Evolutionary conservation across 306 rosid species (phyloP).

Genomic region (Nissolia schottii): DNA sequence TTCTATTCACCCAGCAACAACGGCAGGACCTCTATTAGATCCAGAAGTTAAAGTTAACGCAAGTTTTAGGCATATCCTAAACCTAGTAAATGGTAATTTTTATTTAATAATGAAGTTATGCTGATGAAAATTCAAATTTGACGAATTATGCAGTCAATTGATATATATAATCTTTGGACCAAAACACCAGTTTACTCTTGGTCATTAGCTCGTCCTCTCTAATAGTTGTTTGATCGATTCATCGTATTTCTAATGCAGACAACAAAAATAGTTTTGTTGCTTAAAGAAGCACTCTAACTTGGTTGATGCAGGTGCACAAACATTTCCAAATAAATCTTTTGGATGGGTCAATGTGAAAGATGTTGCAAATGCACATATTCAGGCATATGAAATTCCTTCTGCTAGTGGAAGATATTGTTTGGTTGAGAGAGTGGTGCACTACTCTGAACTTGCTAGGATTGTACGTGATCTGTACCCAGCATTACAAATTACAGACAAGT

Average conservation of each 20-base stretch:
- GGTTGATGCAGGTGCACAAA: slow-evolving; percentile 50
- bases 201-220: too few relatives aligned
- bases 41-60: slow-evolving; percentile 49
- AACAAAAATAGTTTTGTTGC: background rate
- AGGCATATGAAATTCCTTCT: slow-evolving; percentile 65
- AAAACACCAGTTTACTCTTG: too few relatives aligned
- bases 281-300: background rate
- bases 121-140: too few relatives aligned
- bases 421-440: slow-evolving; percentile 46
- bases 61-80: slow-evolving; percentile 39
- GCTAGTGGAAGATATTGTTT: slow-evolving; percentile 70
- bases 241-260: too few relatives aligned
- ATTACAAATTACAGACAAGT: slow-evolving; percentile 52
- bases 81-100: slow-evolving; percentile 49
- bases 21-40: slow-evolving; percentile 65
- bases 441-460: slow-evolving; percentile 39
- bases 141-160: too few relatives aligned
- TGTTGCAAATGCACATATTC: slow-evolving; percentile 66
- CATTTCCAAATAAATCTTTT: slow-evolving; percentile 37
- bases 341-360: slow-evolving; percentile 74
- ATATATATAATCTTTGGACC: too few relatives aligned
- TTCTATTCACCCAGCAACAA: slow-evolving; percentile 55
- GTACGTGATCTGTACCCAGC: slow-evolving; percentile 47
- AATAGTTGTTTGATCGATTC: too few relatives aligned
- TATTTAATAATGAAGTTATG: background rate